Evolutionary conservation across 2,329 filamentous ascomycete genomes (phyloP).

Genomic region (Colletotrichum liriopes): DNA sequence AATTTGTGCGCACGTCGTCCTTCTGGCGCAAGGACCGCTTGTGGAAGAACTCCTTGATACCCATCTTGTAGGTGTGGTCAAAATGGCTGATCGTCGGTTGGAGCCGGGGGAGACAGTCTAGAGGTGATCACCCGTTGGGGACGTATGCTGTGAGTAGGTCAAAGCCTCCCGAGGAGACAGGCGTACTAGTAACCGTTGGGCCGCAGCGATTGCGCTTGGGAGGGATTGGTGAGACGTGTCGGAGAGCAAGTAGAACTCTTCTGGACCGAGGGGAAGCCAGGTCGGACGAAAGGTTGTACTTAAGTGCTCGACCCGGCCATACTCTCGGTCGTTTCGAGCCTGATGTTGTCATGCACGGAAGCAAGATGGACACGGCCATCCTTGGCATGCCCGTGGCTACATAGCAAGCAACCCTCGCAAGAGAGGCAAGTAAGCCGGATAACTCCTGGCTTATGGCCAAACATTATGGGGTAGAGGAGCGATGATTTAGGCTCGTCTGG

Average conservation of each 20-base stretch:
- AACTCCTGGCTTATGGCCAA: neutral
- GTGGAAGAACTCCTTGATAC: constrained; percentile 61
- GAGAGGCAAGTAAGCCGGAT: neutral
- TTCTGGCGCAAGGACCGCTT: constrained; percentile 61
- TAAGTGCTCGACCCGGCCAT: constrained; percentile 23
- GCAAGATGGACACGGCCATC: constrained; percentile 1
- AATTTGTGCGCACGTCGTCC: constrained; percentile 58
- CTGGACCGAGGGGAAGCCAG: constrained; percentile 21
- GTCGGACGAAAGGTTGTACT: constrained; percentile 37
- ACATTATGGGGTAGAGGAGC: neutral
- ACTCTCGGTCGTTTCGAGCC: constrained; percentile 39
- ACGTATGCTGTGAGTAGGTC: neutral
- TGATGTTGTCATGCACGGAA: constrained; percentile 15
- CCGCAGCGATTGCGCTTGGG: neutral
- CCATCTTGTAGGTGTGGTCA: constrained; percentile 52
- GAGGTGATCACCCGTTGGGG: neutral
- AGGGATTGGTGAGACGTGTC: constrained; percentile 1
- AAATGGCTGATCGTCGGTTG: neutral
- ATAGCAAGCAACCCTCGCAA: constrained; percentile 3
- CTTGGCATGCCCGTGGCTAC: constrained; percentile 18
- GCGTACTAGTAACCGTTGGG: neutral
- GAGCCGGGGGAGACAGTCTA: no score
- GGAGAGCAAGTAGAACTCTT: neutral
- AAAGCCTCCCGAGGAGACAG: constrained; percentile 5
- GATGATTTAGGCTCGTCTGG: neutral